These are phyloP conservation scores for Sisymbrium altissimum DNA, from an alignment of 345 rosid species.

Conservation along the genomic window DNA sequence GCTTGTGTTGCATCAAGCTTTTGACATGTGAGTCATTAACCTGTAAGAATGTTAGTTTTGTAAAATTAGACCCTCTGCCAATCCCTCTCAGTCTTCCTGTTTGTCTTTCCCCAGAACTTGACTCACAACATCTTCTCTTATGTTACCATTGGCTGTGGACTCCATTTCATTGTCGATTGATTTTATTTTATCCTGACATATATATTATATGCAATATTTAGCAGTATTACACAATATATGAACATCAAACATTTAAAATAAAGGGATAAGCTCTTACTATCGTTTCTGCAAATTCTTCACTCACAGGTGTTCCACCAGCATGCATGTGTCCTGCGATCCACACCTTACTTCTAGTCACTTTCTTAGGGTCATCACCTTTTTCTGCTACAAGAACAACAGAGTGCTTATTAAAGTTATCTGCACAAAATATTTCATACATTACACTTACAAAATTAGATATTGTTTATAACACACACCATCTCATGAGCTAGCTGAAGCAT, in stretches of 20 bases:
- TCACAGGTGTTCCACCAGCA: neutral
- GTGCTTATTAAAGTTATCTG: neutral
- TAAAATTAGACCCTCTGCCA: neutral
- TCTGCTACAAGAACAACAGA: no score
- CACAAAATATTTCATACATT: slow-evolving; percentile 8
- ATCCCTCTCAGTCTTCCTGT: neutral
- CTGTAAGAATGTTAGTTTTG: neutral
- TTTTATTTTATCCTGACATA: neutral
- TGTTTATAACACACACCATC: no score
- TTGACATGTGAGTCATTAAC: neutral
- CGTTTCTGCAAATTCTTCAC: neutral
- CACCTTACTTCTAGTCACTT: no score
- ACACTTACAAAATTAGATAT: no score
- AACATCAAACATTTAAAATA: no score
- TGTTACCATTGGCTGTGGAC: neutral
- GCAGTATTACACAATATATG: no score
- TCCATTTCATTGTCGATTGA: neutral
- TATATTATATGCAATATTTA: no score
- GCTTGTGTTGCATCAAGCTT: neutral
- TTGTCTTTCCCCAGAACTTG: neutral
- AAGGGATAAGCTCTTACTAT: neutral
- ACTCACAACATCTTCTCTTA: neutral
- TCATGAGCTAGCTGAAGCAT: no score
- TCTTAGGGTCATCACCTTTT: no score
- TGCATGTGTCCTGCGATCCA: neutral